phyloP scores from a whole-genome alignment of 257 asterid genomes.

The Lithospermum erythrorhizon region DNA sequence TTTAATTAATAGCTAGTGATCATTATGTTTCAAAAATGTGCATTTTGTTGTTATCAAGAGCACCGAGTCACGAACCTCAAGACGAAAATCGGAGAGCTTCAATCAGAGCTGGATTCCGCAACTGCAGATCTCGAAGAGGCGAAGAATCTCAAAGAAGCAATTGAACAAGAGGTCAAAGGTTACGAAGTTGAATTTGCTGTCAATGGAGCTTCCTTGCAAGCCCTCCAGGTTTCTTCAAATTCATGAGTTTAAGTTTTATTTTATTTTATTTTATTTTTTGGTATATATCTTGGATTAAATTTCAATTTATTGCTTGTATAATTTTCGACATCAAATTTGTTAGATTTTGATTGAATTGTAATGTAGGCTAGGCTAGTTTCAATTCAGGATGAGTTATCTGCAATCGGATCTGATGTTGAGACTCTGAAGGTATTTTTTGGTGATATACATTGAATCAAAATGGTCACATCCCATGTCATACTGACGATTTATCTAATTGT shows the following conservation, averaged over 20 bases:
- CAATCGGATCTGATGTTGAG: constrained; percentile 33
- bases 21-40: too few relatives aligned
- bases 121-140: constrained; percentile 45
- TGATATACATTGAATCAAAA: background rate
- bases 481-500: background rate
- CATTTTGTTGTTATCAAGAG: constrained; percentile 24
- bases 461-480: too few relatives aligned
- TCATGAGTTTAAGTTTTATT: background rate
- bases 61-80: constrained; percentile 44
- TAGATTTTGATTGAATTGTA: background rate
- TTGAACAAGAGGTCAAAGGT: constrained; percentile 64
- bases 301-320: background rate
- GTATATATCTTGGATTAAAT: background rate
- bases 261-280: background rate
- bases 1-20: too few relatives aligned
- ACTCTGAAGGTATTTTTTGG: constrained; percentile 38
- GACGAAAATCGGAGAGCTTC: constrained; percentile 52
- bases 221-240: constrained; percentile 39
- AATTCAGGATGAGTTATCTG: constrained; percentile 42
- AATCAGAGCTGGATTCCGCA: constrained; percentile 36
- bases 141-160: constrained; percentile 47
- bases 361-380: constrained; percentile 50
- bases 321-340: background rate
- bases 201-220: constrained; percentile 49
- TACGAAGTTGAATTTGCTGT: constrained; percentile 58